Base-by-base conservation (phyloP, 192 early-diverging fungal species). In the Pecoramyces ruminantium region DNA sequence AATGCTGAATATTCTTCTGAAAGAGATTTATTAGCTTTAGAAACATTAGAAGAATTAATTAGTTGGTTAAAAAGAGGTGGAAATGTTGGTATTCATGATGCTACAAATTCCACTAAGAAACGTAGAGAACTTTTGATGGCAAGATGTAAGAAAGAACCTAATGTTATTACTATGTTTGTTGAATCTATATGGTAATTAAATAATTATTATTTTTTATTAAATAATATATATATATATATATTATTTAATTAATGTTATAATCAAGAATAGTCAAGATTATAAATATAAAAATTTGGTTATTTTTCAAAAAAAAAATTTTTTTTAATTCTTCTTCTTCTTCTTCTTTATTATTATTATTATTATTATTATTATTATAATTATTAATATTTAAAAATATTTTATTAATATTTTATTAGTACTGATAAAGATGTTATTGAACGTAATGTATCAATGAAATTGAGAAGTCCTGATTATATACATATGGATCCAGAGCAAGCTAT, bases 401-500 rank as follows among this genome's bases (percentile, higher is more conserved):
- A 17, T 25, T 18, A 25, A 25, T n/a, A 28, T 28, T 30, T 82
- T 81, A 95, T 97, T 83, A 97, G 97, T 88, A 93, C 92, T 2
- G 93, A 94, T 79, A 82, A 14, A 8, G 85, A 87, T 84, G 88
- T 96, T 16, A 86, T 97, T 30, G 93, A 93, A 82, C 83, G 89
- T 42, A 97, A 97, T 83, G 93, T 97, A 83, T 85, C 87, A 34
- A 91, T 99, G 86, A 99, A 99, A 87, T 88, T 96, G 28, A 87
- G 89, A 81, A 94, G 94, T n/a, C 97, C 97, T 14, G 97, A 99
- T 85, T 99, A 99, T 87, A 88, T 93, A 28, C 88, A 92, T 78
- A 93, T 95, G 84, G 92, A 95, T 78, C 93, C 92, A 0, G 87
- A 89, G n/a, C 82, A 89, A 78, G 96, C 97, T 79, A 86, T 95